Base-by-base conservation (phyloP, 257 asterid species). In the Fraxinus pennsylvanica region DNA sequence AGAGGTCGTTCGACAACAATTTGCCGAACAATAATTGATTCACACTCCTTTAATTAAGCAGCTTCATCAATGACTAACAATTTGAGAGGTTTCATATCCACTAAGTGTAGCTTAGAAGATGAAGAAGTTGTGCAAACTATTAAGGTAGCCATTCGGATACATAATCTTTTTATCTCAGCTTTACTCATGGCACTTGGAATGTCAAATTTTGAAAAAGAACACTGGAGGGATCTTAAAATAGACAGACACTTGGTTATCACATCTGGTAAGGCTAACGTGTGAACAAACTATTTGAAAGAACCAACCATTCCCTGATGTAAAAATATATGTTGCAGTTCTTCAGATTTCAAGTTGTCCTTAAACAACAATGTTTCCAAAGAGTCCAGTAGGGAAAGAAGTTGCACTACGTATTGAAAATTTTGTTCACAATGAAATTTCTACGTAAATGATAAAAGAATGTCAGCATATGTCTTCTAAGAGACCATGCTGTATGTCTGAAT, bases 41-140 rank as follows among this genome's bases (percentile, higher is more conserved):
- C 93, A 50, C 91, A 79, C 72, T 90, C 96, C 80, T 86, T 88
- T 0, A 89, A 82, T 74, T 90, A 90, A 15, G 96, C 88, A 73
- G 96, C 93, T 79, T 89, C 96, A 61, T 90, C 96, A 29, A 90
- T 82, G 68, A 90, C 87, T 83, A 90, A 52, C 47, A 89, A 69
- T 0, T 79, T 74, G 14, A 90, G 76, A 12, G 90, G 90, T 32
- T 82, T 84, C 73, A 76, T 81, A 33, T 68, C 47, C 15, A 72
- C 14, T 1, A 35, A 15, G 43, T 90, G 88, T 17, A 90, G 74
- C 84, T 47, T 83, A 68, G 50, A 87, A 0, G 96, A 77, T 1
- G 90, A 78, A 6, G 91, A 83, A 50, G 85, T 81, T 12, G 96
- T 90, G 86, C 93, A 89, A 52, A 90, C 89, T 41, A 89, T 73